Evolutionary conservation across 2,329 filamentous ascomycete species (phyloP).

Genomic region (Metarhizium guizhouense): DNA sequence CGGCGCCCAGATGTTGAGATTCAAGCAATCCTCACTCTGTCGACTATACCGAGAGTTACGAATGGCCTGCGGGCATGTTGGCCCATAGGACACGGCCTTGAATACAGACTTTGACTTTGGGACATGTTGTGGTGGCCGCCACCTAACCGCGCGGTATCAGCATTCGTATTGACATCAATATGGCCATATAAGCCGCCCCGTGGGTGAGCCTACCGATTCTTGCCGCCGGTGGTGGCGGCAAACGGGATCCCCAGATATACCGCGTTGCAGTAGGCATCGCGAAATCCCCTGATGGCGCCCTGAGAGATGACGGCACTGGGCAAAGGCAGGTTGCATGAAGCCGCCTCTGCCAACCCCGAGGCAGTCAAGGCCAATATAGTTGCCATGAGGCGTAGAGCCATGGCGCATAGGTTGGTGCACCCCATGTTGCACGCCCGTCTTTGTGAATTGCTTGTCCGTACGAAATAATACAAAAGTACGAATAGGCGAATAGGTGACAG

Average conservation of each 20-base stretch:
- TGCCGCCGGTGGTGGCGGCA: conserved; percentile 28
- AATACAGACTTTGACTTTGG: not conserved
- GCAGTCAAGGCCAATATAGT: not conserved
- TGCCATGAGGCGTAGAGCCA: not conserved
- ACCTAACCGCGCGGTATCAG: not conserved
- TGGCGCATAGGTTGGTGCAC: not conserved
- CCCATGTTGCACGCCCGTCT: not conserved
- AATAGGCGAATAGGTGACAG: too few relatives aligned
- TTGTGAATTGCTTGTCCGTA: not conserved
- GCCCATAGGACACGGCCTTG: not conserved
- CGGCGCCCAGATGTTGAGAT: conserved; percentile 29
- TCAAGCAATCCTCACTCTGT: conserved; percentile 32
- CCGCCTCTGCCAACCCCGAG: not conserved
- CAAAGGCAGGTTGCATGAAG: not conserved
- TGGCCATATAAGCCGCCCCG: too few relatives aligned
- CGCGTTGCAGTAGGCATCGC: conserved; percentile 21
- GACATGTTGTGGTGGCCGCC: not conserved
- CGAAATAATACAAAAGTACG: not conserved
- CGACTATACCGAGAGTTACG: conserved; percentile 5
- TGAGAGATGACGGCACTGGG: conserved; percentile 13
- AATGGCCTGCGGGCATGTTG: not conserved
- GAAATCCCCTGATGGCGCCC: conserved; percentile 25
- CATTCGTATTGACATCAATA: not conserved
- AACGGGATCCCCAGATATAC: conserved; percentile 31
- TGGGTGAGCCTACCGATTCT: conserved; percentile 17